Conservation (phyloP, 768 basidiomycete genomes). For the Glaciozyma antarctica region DNA sequence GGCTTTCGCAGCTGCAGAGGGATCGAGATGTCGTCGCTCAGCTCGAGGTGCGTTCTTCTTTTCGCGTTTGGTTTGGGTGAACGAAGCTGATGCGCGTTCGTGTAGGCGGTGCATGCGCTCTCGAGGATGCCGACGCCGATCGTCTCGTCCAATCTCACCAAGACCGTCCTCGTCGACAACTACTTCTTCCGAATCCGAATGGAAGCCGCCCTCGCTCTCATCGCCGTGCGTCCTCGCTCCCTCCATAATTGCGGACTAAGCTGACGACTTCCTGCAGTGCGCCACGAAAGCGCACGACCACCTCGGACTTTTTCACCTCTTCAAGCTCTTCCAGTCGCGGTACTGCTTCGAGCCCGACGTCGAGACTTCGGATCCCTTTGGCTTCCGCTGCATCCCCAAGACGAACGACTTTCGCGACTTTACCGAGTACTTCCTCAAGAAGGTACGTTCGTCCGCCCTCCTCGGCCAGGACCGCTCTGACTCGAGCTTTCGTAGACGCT, state of each 20-base stretch:
- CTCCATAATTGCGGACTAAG: not conserved
- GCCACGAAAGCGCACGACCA: constrained; percentile 73
- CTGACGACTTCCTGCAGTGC: constrained; percentile 49
- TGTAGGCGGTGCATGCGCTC: constrained; percentile 79
- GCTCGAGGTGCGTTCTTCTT: constrained; percentile 61
- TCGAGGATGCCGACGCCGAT: constrained; percentile 47
- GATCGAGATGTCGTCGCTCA: constrained; percentile 96
- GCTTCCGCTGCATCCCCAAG: constrained; percentile 80
- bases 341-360: constrained; percentile 51
- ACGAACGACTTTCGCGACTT: constrained; percentile 90
- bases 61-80: not conserved
- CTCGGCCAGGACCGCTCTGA: not conserved
- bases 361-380: constrained; percentile 76
- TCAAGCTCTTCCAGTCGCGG: constrained; percentile 84
- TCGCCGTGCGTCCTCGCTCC: constrained; percentile 11
- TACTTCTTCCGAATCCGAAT: constrained; percentile 94
- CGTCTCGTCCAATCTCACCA: constrained; percentile 81
- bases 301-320: constrained; percentile 85
- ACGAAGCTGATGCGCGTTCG: not conserved
- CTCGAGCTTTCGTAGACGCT: constrained; percentile 50
- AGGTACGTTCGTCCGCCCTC: constrained; percentile 48
- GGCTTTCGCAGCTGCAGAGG: constrained; percentile 88
- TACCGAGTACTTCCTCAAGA: constrained; percentile 86
- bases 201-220: constrained; percentile 76
- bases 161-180: constrained; percentile 85